Evolutionary conservation across 2,329 filamentous ascomycete genomes (phyloP), one percentile per base, ranked within the genome.

Genomic region (Beauveria rudraprayagi): DNA sequence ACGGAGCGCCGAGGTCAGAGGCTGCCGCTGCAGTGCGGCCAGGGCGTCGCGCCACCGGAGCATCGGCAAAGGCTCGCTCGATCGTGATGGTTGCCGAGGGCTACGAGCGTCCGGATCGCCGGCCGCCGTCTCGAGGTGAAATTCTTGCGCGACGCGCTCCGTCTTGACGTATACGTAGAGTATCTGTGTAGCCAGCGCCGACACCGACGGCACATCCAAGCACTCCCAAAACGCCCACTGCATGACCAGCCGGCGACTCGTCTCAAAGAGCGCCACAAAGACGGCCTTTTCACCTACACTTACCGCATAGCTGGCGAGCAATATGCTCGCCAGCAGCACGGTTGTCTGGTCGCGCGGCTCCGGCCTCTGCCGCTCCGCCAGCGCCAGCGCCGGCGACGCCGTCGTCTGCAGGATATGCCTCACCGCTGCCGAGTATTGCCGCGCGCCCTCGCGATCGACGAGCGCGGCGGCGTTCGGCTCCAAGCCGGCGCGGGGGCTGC

Each of bases 221-320:
- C 52, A 55, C 22, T 55, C 52, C 52, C 52, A 55, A 17, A 55
- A 55, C 10, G 22, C 22, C 52, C 52, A 55, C 52, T 55, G 52
- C 8, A 24, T 40, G 16, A 55, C 34, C 9, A 55, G 37, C 8
- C 52, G 52, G 16, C 52, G 16, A 24, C 52, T 55, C 6, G 52
- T 26, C 7, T 22, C 24, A 0, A 43, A 41, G 4, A 55, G 43
- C 8, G 11, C 6, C 3, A 16, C 40, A n/a, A 44, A 55, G 24
- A 40, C 52, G 16, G 37, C 4, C 2, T n/a, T 22, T 24, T 55
- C 52, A 16, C 52, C 52, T 8, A 55, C 10, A 9, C 52, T 14
- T 8, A 55, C 17, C 8, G 52, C 52, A 16, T 55, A 44, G n/a
- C 34, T 55, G 22, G 52, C 22, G 7, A 44, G 52, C 1, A 55